A percentile compares a stretch with the other conserved stretches of the same genome.
phyloP scores from a whole-genome alignment of 768 basidiomycete genomes.

The Calocybe indica region DNA sequence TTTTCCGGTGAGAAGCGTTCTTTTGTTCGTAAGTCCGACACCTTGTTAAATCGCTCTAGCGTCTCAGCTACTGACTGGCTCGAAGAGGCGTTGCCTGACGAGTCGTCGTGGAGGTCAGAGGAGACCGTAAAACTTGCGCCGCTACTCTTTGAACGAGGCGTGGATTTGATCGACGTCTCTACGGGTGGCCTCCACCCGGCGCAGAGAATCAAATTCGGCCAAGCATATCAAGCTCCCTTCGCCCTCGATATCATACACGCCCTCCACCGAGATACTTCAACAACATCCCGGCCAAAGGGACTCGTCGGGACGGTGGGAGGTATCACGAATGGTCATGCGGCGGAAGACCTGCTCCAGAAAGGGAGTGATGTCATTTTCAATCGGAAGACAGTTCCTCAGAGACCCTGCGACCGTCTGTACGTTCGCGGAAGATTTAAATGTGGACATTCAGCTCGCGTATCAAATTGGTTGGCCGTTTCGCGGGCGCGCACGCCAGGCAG shows the following conservation, averaged over 20 bases:
- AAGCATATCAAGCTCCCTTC: slow-evolving; percentile 50
- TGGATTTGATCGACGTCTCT: slow-evolving; percentile 74
- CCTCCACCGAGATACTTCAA: slow-evolving; percentile 28
- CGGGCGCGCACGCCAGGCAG: slow-evolving; percentile 24
- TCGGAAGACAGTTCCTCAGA: slow-evolving; percentile 52
- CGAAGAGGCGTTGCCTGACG: slow-evolving; percentile 47
- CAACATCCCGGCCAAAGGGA: too few relatives aligned
- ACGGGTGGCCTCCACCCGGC: slow-evolving; percentile 50
- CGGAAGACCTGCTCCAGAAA: slow-evolving; percentile 47
- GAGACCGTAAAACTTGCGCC: slow-evolving; percentile 60
- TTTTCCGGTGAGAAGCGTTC: slow-evolving; percentile 45
- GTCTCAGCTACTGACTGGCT: slow-evolving; percentile 75
- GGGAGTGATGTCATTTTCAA: slow-evolving; percentile 51
- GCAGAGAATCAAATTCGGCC: slow-evolving; percentile 30
- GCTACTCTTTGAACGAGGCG: slow-evolving; percentile 58
- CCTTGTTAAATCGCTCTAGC: slow-evolving; percentile 20
- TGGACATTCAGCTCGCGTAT: slow-evolving; percentile 36
- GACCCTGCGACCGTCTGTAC: slow-evolving; percentile 47
- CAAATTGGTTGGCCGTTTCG: slow-evolving; percentile 52
- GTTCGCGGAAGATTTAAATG: slow-evolving; percentile 53
- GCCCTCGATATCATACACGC: slow-evolving; percentile 43
- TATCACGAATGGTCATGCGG: slow-evolving; percentile 47
- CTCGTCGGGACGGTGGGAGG: slow-evolving; percentile 46
- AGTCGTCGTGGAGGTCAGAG: slow-evolving; percentile 61
- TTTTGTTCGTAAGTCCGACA: background rate